Conservation (phyloP, 208 protist species). For the Leishmania tropica region DNA sequence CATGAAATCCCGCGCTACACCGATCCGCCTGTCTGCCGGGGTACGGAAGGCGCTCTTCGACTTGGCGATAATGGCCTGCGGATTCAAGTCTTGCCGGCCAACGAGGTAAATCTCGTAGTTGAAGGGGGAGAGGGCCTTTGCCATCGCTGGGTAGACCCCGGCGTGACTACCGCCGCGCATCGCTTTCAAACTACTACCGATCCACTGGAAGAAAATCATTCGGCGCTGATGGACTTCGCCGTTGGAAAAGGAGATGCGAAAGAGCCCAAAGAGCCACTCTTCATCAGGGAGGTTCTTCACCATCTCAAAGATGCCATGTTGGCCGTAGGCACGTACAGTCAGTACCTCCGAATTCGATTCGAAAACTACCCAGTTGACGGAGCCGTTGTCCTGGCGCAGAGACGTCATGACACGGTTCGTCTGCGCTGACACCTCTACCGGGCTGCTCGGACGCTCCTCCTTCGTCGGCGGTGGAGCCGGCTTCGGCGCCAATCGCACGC, state of each 20-base stretch:
- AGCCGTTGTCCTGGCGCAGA: conserved; percentile 65
- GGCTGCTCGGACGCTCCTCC: conserved; percentile 10
- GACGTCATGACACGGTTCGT: conserved; percentile 52
- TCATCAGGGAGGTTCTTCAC: conserved; percentile 69
- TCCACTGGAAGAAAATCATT: conserved; percentile 87
- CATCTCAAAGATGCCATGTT: conserved; percentile 79
- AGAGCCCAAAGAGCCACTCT: conserved; percentile 82
- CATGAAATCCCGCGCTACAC: conserved; percentile 10
- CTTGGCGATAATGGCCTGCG: conserved; percentile 73
- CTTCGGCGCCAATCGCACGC: conserved; percentile 10
- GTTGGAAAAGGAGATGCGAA: conserved; percentile 70
- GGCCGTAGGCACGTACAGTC: conserved; percentile 52
- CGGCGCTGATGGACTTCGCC: conserved; percentile 43
- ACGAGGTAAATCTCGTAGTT: conserved; percentile 80
- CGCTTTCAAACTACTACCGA: conserved; percentile 63
- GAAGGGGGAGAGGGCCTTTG: conserved; percentile 60
- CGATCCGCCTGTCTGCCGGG: conserved; percentile 8
- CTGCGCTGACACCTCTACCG: conserved; percentile 28
- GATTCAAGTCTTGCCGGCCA: conserved; percentile 60
- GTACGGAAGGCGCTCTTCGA: conserved; percentile 63
- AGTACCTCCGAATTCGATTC: conserved; percentile 51
- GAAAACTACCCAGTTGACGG: conserved; percentile 85
- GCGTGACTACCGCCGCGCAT: conserved; percentile 30
- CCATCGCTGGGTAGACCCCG: conserved; percentile 68
- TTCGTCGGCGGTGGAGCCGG: conserved; percentile 6